Evolutionary conservation across 2,329 filamentous ascomycete species (phyloP), one percentile per base, ranked within the genome.

Genomic region (Periconia sp.): DNA sequence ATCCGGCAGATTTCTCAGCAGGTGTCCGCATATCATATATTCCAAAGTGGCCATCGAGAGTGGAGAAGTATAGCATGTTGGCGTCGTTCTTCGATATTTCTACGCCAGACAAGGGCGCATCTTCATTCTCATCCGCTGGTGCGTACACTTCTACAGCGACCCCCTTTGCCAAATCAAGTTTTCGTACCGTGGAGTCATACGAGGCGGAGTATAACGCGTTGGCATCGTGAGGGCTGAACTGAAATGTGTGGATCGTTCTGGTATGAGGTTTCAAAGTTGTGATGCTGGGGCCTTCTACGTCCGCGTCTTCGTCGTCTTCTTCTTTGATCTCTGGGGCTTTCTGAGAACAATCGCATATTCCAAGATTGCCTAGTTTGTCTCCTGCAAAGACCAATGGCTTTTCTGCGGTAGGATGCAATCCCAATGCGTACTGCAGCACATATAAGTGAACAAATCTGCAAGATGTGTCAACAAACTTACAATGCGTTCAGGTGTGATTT

Each of bases 301-400:
- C 83, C 1, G 81, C 81, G 1, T 90, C 88, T 40, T 84, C 83
- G 27, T 85, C 83, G 9, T 89, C 86, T 52, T 86, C 85, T 15
- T 72, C 72, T 31, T 79, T 76, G 47, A 80, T 73, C 56, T 79
- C 76, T 3, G 82, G 67, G 2, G 78, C 77, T 2, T 83, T 82
- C 60, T 95, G 91, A 0, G 90, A 92, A 1, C 88, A 92, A 68
- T 99, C 93, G 50, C 97, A 93, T 1, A 99, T 85, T 0, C 94
- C 94, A 54, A 97, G 81, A 20, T 91, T 90, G 1, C 94, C 93
- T 60, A 95, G 83, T 71, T 99, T 99, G 66, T 99, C 94, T 11
- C 93, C 93, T 0, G 93, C 93, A 69, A 99, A 95, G 1, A 97
- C 82, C 2, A 99, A 79, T 0, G 92, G 86, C 65, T 97, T 97